A percentile compares a stretch with the other conserved stretches of the same genome.
phyloP scores from a whole-genome alignment of 257 asterid species.

The Thymus quinquecostatus region DNA sequence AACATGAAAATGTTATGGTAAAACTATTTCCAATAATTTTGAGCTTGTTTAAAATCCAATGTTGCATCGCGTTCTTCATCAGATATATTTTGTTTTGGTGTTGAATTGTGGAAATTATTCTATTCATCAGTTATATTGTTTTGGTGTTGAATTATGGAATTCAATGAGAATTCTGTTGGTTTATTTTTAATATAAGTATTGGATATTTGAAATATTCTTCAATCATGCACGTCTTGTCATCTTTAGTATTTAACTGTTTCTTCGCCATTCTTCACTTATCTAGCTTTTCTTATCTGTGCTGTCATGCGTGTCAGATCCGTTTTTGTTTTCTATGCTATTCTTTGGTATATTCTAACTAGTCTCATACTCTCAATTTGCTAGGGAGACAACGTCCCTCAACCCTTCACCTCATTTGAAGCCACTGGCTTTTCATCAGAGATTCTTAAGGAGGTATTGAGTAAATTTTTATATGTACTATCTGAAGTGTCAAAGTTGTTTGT shows the following conservation, averaged over 20 bases:
- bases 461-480: slow-evolving; percentile 28
- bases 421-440: slow-evolving; percentile 86
- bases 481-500: slow-evolving; percentile 26
- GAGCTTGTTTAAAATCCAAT: slow-evolving; percentile 1
- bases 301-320: background rate
- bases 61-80: background rate
- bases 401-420: slow-evolving; percentile 74
- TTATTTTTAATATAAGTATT: background rate
- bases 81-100: background rate
- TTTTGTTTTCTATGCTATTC: slow-evolving; percentile 10
- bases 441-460: slow-evolving; percentile 78
- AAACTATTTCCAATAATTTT: background rate
- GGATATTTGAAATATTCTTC: background rate
- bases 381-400: slow-evolving; percentile 90
- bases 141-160: slow-evolving; percentile 6
- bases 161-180: background rate
- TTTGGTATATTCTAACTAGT: slow-evolving; percentile 25
- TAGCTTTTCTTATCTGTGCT: background rate
- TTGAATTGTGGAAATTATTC: background rate
- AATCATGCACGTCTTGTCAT: background rate
- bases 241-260: background rate
- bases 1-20: background rate
- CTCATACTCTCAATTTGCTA: slow-evolving; percentile 32
- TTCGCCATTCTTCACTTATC: background rate
- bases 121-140: background rate